Percentiles rank a stretch among this genome's conserved stretches.
These are phyloP conservation scores for Closterium sp. DNA, from an alignment of 139 green algal species.

Conservation along the genomic window DNA sequence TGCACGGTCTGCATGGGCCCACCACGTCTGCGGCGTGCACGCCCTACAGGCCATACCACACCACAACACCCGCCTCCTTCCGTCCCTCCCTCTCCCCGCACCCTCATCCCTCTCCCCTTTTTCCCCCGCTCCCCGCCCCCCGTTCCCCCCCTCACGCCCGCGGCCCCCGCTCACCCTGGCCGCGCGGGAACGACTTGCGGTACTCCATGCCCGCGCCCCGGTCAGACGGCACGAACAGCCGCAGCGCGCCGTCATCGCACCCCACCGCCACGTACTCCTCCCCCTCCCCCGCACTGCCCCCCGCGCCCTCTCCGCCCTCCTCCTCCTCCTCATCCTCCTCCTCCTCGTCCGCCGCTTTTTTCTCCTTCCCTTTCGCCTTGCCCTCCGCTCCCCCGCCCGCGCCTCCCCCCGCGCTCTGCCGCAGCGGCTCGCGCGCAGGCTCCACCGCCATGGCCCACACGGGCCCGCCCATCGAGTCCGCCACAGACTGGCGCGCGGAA, in stretches of 20 bases:
- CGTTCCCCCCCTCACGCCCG: too few relatives aligned
- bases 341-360: constrained; percentile 20
- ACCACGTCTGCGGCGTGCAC: too few relatives aligned
- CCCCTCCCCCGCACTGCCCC: not conserved
- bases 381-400: not conserved
- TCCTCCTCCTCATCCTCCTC: constrained; percentile 9
- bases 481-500: constrained; percentile 14
- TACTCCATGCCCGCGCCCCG: constrained; percentile 63
- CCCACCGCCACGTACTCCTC: constrained; percentile 72
- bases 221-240: constrained; percentile 70
- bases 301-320: constrained; percentile 22
- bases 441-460: constrained; percentile 76
- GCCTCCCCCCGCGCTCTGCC: not conserved
- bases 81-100: not conserved
- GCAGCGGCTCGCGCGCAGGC: constrained; percentile 31
- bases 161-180: constrained; percentile 52
- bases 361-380: constrained; percentile 17
- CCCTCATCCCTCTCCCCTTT: not conserved
- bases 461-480: constrained; percentile 79
- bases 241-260: constrained; percentile 85
- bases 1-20: too few relatives aligned
- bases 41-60: too few relatives aligned
- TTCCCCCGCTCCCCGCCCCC: not conserved
- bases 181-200: constrained; percentile 58
- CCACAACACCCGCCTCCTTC: too few relatives aligned